phyloP scores from a whole-genome alignment of 768 basidiomycete genomes.

The Lentinula detonsa region DNA sequence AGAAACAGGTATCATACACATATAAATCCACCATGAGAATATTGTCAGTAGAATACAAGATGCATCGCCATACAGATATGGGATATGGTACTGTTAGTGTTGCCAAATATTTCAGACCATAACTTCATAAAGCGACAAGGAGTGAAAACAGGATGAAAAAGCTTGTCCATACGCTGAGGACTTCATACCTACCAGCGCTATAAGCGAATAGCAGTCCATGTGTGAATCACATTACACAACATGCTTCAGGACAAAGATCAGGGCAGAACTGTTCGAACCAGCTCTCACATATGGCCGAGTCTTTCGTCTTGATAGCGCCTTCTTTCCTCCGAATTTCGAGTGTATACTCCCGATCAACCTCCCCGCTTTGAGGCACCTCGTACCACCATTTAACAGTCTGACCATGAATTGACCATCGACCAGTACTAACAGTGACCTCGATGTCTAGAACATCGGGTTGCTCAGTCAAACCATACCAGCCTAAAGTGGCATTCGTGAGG shows the following conservation, averaged over 20 bases:
- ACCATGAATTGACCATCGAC: slow-evolving; percentile 38
- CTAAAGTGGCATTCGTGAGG: slow-evolving; percentile 9
- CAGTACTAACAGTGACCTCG: slow-evolving; percentile 37
- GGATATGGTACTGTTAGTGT: background rate
- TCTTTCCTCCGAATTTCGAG: slow-evolving; percentile 27
- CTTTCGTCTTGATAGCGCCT: slow-evolving; percentile 21
- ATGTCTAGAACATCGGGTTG: slow-evolving; percentile 31
- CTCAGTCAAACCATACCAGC: slow-evolving; percentile 11
- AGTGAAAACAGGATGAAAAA: background rate
- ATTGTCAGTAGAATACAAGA: background rate
- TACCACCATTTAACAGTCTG: slow-evolving; percentile 54
- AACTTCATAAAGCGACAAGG: background rate
- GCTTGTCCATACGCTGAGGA: too few species aligned
- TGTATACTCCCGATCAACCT: slow-evolving; percentile 26
- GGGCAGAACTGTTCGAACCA: slow-evolving; percentile 17
- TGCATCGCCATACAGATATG: background rate
- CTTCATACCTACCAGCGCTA: too few species aligned
- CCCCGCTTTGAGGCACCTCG: slow-evolving; percentile 30
- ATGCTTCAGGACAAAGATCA: background rate
- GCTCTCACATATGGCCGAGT: background rate
- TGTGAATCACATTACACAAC: background rate
- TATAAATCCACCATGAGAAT: too few species aligned
- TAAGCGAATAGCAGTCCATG: too few species aligned
- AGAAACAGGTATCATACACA: too few species aligned
- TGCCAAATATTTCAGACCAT: background rate